These are phyloP conservation scores for Boletus patriciae DNA, from an alignment of 768 basidiomycete species.

Conservation along the genomic window DNA sequence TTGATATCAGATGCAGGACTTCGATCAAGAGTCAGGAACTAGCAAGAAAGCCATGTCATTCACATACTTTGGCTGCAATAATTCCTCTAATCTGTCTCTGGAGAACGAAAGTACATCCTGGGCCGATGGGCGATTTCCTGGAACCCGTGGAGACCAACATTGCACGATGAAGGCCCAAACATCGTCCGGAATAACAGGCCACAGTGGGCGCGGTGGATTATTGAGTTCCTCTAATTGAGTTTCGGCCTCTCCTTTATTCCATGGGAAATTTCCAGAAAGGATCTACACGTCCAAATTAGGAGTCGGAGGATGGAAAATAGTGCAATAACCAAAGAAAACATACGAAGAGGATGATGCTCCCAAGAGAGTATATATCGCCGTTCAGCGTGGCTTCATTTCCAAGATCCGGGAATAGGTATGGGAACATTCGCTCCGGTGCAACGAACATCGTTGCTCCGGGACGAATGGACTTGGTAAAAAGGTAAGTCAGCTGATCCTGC, in stretches of 20 bases:
- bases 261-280: not conserved
- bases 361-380: conserved; percentile 6
- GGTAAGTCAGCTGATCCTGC: not conserved
- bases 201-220: not conserved
- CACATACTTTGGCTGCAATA: conserved; percentile 2
- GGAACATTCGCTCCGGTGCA: conserved; percentile 5
- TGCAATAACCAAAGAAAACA: not conserved
- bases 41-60: not conserved
- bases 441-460: not conserved
- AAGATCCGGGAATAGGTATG: not conserved
- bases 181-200: not conserved
- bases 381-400: not conserved
- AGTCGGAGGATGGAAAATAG: not conserved
- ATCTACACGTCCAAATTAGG: not conserved
- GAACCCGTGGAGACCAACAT: conserved; percentile 5
- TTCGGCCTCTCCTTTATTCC: not conserved
- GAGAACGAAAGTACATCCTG: not conserved
- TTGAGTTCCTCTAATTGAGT: not conserved
- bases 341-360: conserved; percentile 7
- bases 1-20: conserved; percentile 3
- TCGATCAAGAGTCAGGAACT: not conserved
- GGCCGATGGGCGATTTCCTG: not conserved
- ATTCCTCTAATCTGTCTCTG: not conserved
- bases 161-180: conserved; percentile 3
- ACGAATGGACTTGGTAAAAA: not conserved